Conservation (phyloP, 495 filamentous ascomycete species). For the Penicillium lividum region DNA sequence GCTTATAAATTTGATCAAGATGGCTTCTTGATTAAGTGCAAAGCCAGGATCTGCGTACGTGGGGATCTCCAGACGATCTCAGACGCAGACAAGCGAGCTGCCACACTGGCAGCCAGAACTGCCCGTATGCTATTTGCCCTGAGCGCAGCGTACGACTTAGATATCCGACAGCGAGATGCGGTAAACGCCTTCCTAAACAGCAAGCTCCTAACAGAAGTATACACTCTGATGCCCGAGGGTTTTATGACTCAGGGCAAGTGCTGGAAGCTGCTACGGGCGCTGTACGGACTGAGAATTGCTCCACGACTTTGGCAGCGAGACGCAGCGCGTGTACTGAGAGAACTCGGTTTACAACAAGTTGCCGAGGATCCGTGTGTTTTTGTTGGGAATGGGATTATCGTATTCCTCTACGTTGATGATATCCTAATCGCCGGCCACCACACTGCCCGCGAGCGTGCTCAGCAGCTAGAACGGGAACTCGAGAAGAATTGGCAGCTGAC, state of each 20-base stretch:
- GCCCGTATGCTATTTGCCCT: slow-evolving; percentile 13
- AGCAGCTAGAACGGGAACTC: slow-evolving; percentile 7
- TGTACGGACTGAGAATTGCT: slow-evolving; percentile 29
- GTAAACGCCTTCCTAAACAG: slow-evolving; percentile 18
- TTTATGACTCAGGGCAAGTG: not conserved
- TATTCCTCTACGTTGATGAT: no score
- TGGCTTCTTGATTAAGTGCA: no score
- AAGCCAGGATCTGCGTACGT: no score
- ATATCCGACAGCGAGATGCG: slow-evolving; percentile 6
- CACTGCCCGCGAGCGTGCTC: not conserved
- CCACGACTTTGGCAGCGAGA: slow-evolving; percentile 27
- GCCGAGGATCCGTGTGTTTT: no score
- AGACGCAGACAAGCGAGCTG: no score
- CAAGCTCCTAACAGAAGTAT: slow-evolving; percentile 2
- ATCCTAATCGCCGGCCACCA: slow-evolving; percentile 4
- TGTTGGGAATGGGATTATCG: slow-evolving; percentile 9
- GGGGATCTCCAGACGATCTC: no score
- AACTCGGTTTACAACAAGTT: slow-evolving; percentile 21
- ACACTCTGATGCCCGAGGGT: slow-evolving; percentile 8
- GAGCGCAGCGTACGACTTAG: slow-evolving; percentile 12
- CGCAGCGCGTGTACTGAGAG: slow-evolving; percentile 11
- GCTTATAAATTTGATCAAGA: slow-evolving; percentile 19
- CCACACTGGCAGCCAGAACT: no score
- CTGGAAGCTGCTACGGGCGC: slow-evolving; percentile 11
- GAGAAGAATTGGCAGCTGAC: slow-evolving; percentile 8